phyloP scores from a whole-genome alignment of 768 basidiomycete species.

The Daedalea quercina region DNA sequence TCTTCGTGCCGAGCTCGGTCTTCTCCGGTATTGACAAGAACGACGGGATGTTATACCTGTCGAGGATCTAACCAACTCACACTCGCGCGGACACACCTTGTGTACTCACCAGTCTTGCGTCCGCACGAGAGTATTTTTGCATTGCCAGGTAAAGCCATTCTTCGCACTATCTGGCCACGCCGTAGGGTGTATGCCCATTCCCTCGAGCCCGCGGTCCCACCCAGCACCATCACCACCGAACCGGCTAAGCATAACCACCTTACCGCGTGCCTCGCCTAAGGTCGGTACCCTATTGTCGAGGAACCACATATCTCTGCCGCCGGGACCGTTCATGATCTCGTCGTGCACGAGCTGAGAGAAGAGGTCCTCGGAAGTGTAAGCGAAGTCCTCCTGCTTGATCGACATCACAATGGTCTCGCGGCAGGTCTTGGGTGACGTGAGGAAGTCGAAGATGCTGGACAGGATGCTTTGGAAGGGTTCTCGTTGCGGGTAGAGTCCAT shows the following conservation, averaged over 20 bases:
- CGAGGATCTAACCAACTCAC: background rate
- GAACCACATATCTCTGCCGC: constrained; percentile 64
- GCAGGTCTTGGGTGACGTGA: constrained; percentile 46
- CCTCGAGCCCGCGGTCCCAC: constrained; percentile 65
- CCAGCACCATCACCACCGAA: constrained; percentile 66
- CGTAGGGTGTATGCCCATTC: constrained; percentile 82
- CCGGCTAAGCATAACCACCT: constrained; percentile 78
- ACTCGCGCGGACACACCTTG: background rate
- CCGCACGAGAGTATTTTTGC: constrained; percentile 59
- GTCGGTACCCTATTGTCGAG: constrained; percentile 74
- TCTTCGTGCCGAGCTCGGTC: constrained; percentile 44
- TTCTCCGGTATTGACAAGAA: constrained; percentile 87
- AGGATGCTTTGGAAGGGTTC: constrained; percentile 66
- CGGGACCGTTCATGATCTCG: constrained; percentile 53
- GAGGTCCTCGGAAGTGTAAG: constrained; percentile 31
- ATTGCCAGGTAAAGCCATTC: constrained; percentile 73
- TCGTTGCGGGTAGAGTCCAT: constrained; percentile 68
- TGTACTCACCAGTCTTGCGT: constrained; percentile 76
- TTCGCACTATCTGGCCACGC: constrained; percentile 78
- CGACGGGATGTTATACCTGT: constrained; percentile 74
- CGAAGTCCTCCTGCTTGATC: constrained; percentile 81
- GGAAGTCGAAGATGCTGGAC: constrained; percentile 51
- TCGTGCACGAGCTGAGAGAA: constrained; percentile 65
- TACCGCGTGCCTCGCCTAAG: constrained; percentile 82
- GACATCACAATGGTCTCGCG: constrained; percentile 80